Evolutionary conservation across 148 eudicot species (phyloP).

Genomic region (Polygonum aviculare): DNA sequence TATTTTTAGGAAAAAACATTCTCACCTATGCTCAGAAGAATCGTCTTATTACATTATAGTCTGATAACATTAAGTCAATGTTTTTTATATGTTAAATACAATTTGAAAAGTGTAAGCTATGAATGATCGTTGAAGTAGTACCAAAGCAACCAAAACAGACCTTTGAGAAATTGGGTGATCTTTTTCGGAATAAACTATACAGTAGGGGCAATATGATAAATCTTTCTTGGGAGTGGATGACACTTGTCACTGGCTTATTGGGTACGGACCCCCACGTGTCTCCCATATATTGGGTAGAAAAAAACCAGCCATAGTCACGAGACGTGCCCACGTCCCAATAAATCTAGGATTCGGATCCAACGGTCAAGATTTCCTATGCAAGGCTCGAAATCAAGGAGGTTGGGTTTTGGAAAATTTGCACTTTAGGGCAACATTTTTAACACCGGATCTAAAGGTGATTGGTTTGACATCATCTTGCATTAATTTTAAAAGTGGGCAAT

Average conservation of each 20-base stretch:
- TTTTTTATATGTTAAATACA: no score
- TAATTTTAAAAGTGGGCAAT: background rate
- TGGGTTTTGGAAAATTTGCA: background rate
- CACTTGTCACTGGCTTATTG: background rate
- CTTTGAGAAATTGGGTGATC: no score
- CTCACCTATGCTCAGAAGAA: no score
- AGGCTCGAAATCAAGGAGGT: background rate
- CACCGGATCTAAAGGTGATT: background rate
- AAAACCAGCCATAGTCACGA: background rate
- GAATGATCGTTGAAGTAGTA: no score
- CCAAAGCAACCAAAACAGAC: no score
- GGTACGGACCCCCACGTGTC: background rate
- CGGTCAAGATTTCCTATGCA: background rate
- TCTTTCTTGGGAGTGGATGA: background rate
- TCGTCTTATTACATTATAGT: no score
- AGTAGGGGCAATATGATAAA: background rate
- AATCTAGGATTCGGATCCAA: slow-evolving; percentile 3
- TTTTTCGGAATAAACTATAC: no score
- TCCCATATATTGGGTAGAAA: background rate
- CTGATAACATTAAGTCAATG: no score
- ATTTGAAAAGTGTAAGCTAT: no score
- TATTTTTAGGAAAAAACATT: no score
- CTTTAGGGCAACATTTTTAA: background rate
- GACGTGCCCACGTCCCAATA: background rate
- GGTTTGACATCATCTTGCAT: background rate